Conservation (phyloP, 306 rosid genomes). For the Morella rubra region DNA sequence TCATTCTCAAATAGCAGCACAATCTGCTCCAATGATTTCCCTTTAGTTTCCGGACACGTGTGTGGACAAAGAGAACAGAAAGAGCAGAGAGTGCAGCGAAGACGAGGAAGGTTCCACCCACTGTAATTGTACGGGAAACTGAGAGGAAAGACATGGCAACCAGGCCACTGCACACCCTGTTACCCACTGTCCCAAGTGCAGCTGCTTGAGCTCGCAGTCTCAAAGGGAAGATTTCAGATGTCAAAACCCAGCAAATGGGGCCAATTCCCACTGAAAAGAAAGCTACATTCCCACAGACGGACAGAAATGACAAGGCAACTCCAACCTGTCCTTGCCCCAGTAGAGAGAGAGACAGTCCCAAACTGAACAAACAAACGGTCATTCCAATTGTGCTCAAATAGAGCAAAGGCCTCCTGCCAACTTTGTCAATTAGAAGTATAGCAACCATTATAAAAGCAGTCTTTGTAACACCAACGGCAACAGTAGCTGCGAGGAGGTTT, state of each 20-base stretch:
- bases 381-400: constrained; percentile 86
- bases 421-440: constrained; percentile 66
- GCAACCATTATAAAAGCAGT: constrained; percentile 79
- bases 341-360: constrained; percentile 49
- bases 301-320: constrained; percentile 52
- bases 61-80: constrained; percentile 62
- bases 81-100: constrained; percentile 69
- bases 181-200: constrained; percentile 83
- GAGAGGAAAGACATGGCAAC: constrained; percentile 94
- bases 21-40: constrained; percentile 90
- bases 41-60: constrained; percentile 84
- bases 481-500: constrained; percentile 80
- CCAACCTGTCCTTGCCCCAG: constrained; percentile 52
- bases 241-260: constrained; percentile 91
- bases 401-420: constrained; percentile 86
- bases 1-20: constrained; percentile 71
- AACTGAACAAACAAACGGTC: constrained; percentile 76
- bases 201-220: constrained; percentile 85
- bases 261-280: constrained; percentile 92
- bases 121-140: constrained; percentile 53
- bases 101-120: constrained; percentile 69
- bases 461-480: constrained; percentile 86
- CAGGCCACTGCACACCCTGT: constrained; percentile 81
- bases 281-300: constrained; percentile 92
- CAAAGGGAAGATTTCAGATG: constrained; percentile 90